Evolutionary conservation across 257 asterid genomes (phyloP).

Genomic region (Nicotiana noctiflora): DNA sequence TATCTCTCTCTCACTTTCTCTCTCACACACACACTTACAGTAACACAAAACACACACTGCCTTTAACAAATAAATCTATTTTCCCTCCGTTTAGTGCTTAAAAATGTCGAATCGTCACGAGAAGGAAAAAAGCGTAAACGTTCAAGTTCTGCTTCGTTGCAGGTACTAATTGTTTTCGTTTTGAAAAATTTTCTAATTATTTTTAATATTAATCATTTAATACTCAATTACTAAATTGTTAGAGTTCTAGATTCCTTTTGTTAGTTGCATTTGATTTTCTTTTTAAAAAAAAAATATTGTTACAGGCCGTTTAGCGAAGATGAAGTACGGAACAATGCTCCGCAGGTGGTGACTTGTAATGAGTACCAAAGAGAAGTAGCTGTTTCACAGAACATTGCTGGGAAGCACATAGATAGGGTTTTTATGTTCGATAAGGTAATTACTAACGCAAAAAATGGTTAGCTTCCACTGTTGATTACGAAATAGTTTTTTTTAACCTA

Average conservation of each 20-base stretch:
- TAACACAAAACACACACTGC: background rate
- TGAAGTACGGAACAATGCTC: slow-evolving; percentile 75
- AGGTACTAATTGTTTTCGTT: slow-evolving; percentile 32
- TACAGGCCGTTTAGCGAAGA: slow-evolving; percentile 85
- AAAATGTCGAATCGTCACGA: slow-evolving; percentile 41
- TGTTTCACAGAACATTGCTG: slow-evolving; percentile 79
- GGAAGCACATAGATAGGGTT: slow-evolving; percentile 77
- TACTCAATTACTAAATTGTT: background rate
- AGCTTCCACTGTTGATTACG: background rate
- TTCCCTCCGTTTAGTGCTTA: background rate
- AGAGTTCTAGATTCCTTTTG: background rate
- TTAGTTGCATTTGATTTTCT: background rate
- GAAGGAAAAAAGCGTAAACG: slow-evolving; percentile 81
- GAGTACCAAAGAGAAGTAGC: slow-evolving; percentile 77
- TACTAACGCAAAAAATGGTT: background rate
- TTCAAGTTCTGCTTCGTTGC: slow-evolving; percentile 96
- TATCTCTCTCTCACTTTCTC: background rate
- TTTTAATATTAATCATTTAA: background rate
- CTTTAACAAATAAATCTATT: background rate
- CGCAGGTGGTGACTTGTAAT: slow-evolving; percentile 89
- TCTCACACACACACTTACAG: background rate
- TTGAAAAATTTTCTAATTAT: background rate
- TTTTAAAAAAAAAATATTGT: background rate
- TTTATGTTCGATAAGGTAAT: slow-evolving; percentile 86
- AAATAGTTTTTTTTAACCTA: background rate